Evolutionary conservation across 306 rosid genomes (phyloP).

Genomic region (Dicorynia guianensis): DNA sequence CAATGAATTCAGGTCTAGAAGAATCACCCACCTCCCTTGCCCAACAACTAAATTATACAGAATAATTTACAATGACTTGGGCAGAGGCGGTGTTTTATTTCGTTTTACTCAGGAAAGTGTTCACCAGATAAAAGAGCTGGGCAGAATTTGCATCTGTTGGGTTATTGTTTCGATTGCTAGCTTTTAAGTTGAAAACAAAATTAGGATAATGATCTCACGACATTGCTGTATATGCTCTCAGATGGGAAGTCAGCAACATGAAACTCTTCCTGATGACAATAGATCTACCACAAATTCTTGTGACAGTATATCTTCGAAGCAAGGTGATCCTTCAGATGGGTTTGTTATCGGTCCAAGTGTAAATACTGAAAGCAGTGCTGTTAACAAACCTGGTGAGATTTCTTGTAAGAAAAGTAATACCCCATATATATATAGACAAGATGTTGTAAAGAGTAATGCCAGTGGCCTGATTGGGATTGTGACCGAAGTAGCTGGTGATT

Average conservation of each 20-base stretch:
- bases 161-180: conserved; percentile 34
- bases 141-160: conserved; percentile 22
- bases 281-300: conserved; percentile 49
- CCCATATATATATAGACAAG: conserved; percentile 75
- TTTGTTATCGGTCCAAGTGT: conserved; percentile 40
- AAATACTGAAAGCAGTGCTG: conserved; percentile 57
- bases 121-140: not conserved
- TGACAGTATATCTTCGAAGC: conserved; percentile 37
- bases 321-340: conserved; percentile 41
- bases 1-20: conserved; percentile 18
- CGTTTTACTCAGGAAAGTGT: not conserved
- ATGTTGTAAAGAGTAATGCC: conserved; percentile 71
- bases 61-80: not conserved
- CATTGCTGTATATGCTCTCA: conserved; percentile 46
- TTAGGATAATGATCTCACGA: conserved; percentile 27
- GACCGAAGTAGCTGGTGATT: conserved; percentile 92
- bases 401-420: conserved; percentile 41
- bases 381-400: conserved; percentile 45
- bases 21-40: not conserved
- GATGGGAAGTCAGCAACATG: conserved; percentile 69
- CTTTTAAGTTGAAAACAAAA: conserved; percentile 30
- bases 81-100: not conserved
- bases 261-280: conserved; percentile 44
- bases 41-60: conserved; percentile 11
- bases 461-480: conserved; percentile 77